Base-by-base conservation (phyloP, 768 basidiomycete genomes). In the Leccinum broughii region DNA sequence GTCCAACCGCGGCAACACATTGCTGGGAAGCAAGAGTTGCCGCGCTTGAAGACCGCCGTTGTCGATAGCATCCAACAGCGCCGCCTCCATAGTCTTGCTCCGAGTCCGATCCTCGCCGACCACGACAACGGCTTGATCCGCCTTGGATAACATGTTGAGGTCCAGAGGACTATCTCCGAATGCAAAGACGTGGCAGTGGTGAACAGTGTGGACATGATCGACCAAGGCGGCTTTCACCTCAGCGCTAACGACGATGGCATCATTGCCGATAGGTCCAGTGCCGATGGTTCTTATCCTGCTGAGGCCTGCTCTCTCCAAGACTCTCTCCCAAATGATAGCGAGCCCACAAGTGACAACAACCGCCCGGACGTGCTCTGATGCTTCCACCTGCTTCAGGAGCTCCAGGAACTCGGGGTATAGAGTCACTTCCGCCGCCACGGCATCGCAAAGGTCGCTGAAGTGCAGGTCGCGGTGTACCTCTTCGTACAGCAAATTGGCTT, bases 331-430 rank as follows among this genome's bases (percentile, higher is more conserved):
- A 51, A 62, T 13, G 13, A 0, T 13, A 51, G 61, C 39, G 4
- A 62, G 61, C 58, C 61, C 61, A 54, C 58, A 62, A 51, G 61
- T 62, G 52, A 62, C 58, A 54, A 62, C 61, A 51, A 62, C 61
- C 48, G 61, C 61, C 52, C 53, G 52, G 53, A 62, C 61, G 37
- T 62, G 57, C 61, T 62, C 61, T 62, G 61, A 62, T 60, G 61
- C 61, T 60, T 59, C 61, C 58, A 62, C 61, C 57, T 54, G 61
- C 58, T 62, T 62, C 61, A 62, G 58, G 57, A 62, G 61, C 57
- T 51, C 61, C 57, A 62, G 53, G 61, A 62, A 59, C 58, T 62
- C 61, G 32, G 61, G 61, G 48, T 62, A 60, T 10, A 59, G 61
- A 60, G 57, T 62, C 58, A 62, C 61, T 59, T 62, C 30, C 22